Percentiles rank a stretch among this genome's conserved stretches.
Conservation (phyloP, 2,329 filamentous ascomycete genomes). For the Stenocarpella maydis region DNA sequence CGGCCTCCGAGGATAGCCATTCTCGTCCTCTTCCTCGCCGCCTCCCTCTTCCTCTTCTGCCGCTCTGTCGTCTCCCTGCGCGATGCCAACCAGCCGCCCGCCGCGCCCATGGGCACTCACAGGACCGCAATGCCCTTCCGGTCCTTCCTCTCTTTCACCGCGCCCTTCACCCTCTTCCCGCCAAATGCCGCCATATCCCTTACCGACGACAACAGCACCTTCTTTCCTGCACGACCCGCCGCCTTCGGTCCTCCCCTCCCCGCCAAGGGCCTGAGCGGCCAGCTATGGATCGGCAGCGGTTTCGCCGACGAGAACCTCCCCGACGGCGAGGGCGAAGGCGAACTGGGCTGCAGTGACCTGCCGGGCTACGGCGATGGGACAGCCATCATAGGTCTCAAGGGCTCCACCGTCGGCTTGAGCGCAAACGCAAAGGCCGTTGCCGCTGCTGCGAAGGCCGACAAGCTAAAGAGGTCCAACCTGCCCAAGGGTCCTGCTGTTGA, state of each 20-base stretch:
- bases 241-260: slow-evolving; percentile 88
- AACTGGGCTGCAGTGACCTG: slow-evolving; percentile 94
- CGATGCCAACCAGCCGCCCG: slow-evolving; percentile 35
- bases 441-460: slow-evolving; percentile 44
- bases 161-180: slow-evolving; percentile 88
- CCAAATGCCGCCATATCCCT: slow-evolving; percentile 95
- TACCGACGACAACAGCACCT: slow-evolving; percentile 97
- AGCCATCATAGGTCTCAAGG: slow-evolving; percentile 47
- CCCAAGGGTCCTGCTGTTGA: slow-evolving; percentile 44
- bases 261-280: slow-evolving; percentile 79
- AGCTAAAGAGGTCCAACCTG: slow-evolving; percentile 47
- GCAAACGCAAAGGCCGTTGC: slow-evolving; percentile 46
- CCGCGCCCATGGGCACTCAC: slow-evolving; percentile 38
- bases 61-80: slow-evolving; percentile 57
- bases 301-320: slow-evolving; percentile 82
- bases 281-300: slow-evolving; percentile 91
- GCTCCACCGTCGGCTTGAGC: slow-evolving; percentile 49
- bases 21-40: slow-evolving; percentile 61
- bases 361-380: slow-evolving; percentile 81
- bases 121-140: slow-evolving; percentile 51
- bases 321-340: slow-evolving; percentile 74
- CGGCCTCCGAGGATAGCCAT: slow-evolving; percentile 63
- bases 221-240: slow-evolving; percentile 91
- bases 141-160: slow-evolving; percentile 74
- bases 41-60: slow-evolving; percentile 63